Percentiles rank a stretch among this genome's conserved stretches.
phyloP scores from a whole-genome alignment of 202 grass and related monocot species.

The Brachypodium distachyon region DNA sequence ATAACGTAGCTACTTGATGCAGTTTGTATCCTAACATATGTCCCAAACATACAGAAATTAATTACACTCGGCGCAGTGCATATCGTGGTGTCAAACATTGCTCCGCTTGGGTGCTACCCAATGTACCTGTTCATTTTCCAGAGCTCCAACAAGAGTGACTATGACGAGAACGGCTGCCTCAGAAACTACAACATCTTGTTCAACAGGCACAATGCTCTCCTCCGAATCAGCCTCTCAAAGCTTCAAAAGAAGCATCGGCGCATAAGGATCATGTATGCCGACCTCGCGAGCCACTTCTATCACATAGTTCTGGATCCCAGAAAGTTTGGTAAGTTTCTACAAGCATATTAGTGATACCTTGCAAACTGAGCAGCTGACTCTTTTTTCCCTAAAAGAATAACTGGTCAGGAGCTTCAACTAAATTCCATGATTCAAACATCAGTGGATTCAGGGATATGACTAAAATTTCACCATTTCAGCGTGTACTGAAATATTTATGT shows the following conservation, averaged over 20 bases:
- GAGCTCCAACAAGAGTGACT: background rate
- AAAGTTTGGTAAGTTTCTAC: background rate
- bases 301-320: background rate
- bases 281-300: background rate
- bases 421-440: background rate
- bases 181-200: background rate
- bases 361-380: background rate
- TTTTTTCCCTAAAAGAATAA: background rate
- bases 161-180: background rate
- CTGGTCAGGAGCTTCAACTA: background rate
- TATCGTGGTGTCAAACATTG: background rate
- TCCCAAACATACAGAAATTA: background rate
- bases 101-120: background rate
- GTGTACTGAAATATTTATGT: background rate
- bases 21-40: background rate
- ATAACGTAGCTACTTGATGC: background rate
- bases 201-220: background rate
- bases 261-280: background rate
- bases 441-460: background rate
- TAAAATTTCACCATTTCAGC: background rate
- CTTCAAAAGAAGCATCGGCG: background rate
- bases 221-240: background rate
- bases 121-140: background rate
- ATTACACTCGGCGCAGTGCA: background rate
- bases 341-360: background rate